Evolutionary conservation across 2,329 filamentous ascomycete genomes (phyloP), one percentile per base, ranked within the genome.

Genomic region (Didymella lethalis): DNA sequence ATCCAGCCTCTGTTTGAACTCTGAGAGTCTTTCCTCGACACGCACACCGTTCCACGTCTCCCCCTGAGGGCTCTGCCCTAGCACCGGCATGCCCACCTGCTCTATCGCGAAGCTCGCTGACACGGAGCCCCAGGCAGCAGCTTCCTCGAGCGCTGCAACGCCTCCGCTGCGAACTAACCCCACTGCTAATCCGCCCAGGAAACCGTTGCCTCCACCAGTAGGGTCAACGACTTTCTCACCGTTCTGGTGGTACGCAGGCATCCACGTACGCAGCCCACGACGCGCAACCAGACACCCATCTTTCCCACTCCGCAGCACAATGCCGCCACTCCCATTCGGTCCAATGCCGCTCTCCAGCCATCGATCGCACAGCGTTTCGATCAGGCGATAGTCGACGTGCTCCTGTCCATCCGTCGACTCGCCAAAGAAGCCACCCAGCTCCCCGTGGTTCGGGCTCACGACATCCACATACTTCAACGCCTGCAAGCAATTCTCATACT

Each of bases 61-160:
- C 45, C 70, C 71, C 10, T 73, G 57, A 31, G 54, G 18, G 46
- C 47, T 61, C 6, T 68, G 64, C 51, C 68, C 70, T 49, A 93
- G 71, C 0, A 75, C 75, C 0, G 94, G 94, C 75, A 96, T 86
- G 0, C 95, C 94, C 51, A 96, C 88, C 76, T 99, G 95, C 78
- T 99, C 93, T 69, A 99, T 96, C 16, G 92, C 92, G 76, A 97
- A 95, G 70, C 93, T 93, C 7, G 95, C 94, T 2, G 92, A 90
- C 6, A 98, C 84, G 45, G 86, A 90, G 4, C 89, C 95, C 86
- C 90, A 94, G 0, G 86, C 82, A 5, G 90, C 88, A 5, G 92
- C 93, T 68, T 92, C 88, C 60, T 88, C 86, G 40, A 91, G 81
- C 63, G 76, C 68, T 14, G 64, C 58, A n/a, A 73, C 41, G 11